Evolutionary conservation across 768 basidiomycete species (phyloP), one percentile per base, ranked within the genome.

Genomic region (Pleurotus tuber-regium): DNA sequence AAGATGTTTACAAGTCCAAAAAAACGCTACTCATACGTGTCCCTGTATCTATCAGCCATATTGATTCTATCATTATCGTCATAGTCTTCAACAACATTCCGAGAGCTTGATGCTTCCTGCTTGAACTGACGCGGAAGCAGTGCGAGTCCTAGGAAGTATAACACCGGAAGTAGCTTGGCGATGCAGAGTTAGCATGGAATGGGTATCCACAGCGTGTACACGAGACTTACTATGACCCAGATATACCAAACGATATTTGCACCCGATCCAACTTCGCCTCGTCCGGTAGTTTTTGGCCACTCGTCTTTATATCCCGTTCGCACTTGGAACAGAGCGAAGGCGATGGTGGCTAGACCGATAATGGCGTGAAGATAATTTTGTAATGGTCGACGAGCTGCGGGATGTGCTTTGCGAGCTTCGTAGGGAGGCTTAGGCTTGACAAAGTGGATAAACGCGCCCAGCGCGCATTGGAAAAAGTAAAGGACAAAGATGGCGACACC

Each of bases 321-420:
- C 12, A 78, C 77, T 62, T 82, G 78, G 54, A 73, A 80, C 39
- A 78, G 65, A 21, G 78, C 70, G 8, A 82, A 64, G 5, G 60
- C 76, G 47, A 85, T 73, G 43, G 79, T 73, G 8, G 69, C 41
- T 25, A 84, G 58, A 0, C 83, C 84, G 1, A 83, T 50, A 11
- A 79, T 52, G 10, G 79, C 82, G 57, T 86, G 84, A 23, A 75
- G 25, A 60, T 82, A 84, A 59, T 86, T 84, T 55, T 76, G 82
- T 39, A 70, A 62, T 6, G 76, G 83, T 24, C 77, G 76, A n/a
- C 46, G 46, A 9, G 46, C 46, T 9, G 46, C 46, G 4, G 46
- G 46, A 24, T 48, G 46, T n/a, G 14, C 18, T 4, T n/a, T 11
- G n/a, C 35, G 35, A 18, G 46, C 35, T 24, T 66, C 57, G 0